Evolutionary conservation across 768 basidiomycete species (phyloP), one percentile per base, ranked within the genome.

Genomic region (Mycena leptocephala): DNA sequence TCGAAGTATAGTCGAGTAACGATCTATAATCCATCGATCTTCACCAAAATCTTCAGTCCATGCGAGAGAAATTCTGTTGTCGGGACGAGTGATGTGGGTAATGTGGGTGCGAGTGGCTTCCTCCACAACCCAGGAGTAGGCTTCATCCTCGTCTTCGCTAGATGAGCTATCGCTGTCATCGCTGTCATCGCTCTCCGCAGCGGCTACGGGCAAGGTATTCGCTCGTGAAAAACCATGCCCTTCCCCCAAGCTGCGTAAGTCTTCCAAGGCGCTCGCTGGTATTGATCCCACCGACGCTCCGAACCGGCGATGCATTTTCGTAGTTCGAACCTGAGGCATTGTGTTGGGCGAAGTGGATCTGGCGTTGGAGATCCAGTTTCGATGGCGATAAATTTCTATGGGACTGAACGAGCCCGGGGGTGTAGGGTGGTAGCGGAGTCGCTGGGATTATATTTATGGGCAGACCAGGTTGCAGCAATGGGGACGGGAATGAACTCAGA

Each of bases 1-100:
- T 59, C 62, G 62, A 24, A 72, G 71, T 9, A 76, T 33, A 24
- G 39, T 22, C 35, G 76, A 73, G 43, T 76, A 74, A 7, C 33
- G n/a, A 56, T 77, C 76, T 20, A 67, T 68, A 30, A 77, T 51
- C 72, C 67, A 70, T 20, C 68, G 76, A 24, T 77, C 72, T 10
- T 30, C 68, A 14, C 53, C 72, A 20, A 77, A 63, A 2, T 74
- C 76, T 2, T 66, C 28, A 1, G 65, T 55, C 76, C 67, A 74
- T 53, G 28, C 22, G 3, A 73, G 32, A 46, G 76, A 74, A 24
- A 6, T 48, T 11, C 62, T 46, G 9, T 8, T 8, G 9, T 35
- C 26, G 7, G 37, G 39, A 46, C 72, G 56, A 26, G 39, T 53
- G 30, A 28, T 64, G 55, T n/a, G n/a, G n/a, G n/a, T n/a, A n/a